Conservation (phyloP, 257 asterid genomes). For the Solanum sparsipilum region DNA sequence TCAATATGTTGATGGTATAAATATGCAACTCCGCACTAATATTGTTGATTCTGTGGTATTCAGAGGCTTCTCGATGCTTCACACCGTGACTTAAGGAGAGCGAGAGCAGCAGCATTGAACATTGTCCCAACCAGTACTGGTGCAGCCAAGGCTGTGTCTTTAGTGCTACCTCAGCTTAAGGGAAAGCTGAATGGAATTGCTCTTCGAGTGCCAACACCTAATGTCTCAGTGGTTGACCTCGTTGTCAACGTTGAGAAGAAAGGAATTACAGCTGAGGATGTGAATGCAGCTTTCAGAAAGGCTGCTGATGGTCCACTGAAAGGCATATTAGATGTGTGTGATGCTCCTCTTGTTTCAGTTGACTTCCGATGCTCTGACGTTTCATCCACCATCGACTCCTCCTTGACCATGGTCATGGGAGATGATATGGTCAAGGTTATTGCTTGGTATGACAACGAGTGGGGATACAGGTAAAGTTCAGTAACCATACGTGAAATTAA, state of each 20-base stretch:
- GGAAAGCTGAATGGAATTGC: slow-evolving; percentile 92
- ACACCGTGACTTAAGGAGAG: slow-evolving; percentile 82
- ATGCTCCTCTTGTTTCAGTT: slow-evolving; percentile 71
- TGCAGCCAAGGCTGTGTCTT: slow-evolving; percentile 92
- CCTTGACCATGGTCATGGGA: slow-evolving; percentile 96
- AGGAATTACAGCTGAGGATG: slow-evolving; percentile 72
- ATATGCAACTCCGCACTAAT: not conserved
- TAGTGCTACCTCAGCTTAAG: slow-evolving; percentile 88
- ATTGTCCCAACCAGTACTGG: slow-evolving; percentile 94
- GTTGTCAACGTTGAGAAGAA: slow-evolving; percentile 75
- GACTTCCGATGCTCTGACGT: slow-evolving; percentile 79
- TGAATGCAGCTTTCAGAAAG: slow-evolving; percentile 80
- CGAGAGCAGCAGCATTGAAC: slow-evolving; percentile 89
- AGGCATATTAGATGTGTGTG: slow-evolving; percentile 72
- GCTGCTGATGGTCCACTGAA: slow-evolving; percentile 69
- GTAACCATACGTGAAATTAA: not conserved
- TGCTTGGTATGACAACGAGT: slow-evolving; percentile 98
- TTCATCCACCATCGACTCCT: slow-evolving; percentile 71
- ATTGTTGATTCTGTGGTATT: not conserved
- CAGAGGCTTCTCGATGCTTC: slow-evolving; percentile 95
- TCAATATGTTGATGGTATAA: not conserved
- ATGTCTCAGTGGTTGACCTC: slow-evolving; percentile 87
- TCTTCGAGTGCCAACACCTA: slow-evolving; percentile 91
- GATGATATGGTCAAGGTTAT: slow-evolving; percentile 95
- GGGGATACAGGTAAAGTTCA: slow-evolving; percentile 77